Evolutionary conservation across 352 stramenopile species (phyloP), one percentile per base, ranked within the genome.

Genomic region (Peronospora farinosa): DNA sequence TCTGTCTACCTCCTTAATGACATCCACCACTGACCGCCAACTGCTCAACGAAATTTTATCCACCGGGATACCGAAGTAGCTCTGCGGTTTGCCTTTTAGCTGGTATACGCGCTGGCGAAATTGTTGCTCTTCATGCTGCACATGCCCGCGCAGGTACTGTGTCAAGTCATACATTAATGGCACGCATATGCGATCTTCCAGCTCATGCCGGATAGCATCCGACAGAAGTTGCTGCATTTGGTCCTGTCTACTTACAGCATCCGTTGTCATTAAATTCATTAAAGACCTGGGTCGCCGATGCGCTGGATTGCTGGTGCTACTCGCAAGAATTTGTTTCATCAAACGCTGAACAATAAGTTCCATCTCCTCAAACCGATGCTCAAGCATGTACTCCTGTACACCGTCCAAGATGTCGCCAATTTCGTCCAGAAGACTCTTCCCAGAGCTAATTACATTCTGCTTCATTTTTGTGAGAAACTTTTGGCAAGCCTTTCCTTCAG

Each of bases 371-470:
- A 77, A 89, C 0, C 82, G 78, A 40, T 92, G 79, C 50, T 90
- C 77, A 2, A 92, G 72, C 82, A 92, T 92, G 35, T 92, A 90
- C 55, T 88, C 77, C 56, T 92, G 82, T 7, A 92, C 75, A 31
- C 67, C 77, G 40, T 92, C 82, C 27, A 92, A 69, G 45, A 90
- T 84, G 7, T 85, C 72, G 5, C 77, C 82, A 10, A 90, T 70
- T 47, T 87, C 77, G 46, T 92, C 70, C 8, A 92, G 44, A 28
- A 87, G 32, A 43, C 82, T 83, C 47, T 76, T 78, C 15, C 66
- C 61, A 8, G 60, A 53, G 11, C 72, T 74, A 0, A 73, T 65
- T 12, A 64, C 65, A 43, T 59, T 73, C 8, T 67, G 58, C 39
- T 66, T 69, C 39, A 84, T 61, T 54, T 90, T 90, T 5, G 49